phyloP scores from a whole-genome alignment of 176 grass and related monocot species.

The Cymbopogon citratus region DNA sequence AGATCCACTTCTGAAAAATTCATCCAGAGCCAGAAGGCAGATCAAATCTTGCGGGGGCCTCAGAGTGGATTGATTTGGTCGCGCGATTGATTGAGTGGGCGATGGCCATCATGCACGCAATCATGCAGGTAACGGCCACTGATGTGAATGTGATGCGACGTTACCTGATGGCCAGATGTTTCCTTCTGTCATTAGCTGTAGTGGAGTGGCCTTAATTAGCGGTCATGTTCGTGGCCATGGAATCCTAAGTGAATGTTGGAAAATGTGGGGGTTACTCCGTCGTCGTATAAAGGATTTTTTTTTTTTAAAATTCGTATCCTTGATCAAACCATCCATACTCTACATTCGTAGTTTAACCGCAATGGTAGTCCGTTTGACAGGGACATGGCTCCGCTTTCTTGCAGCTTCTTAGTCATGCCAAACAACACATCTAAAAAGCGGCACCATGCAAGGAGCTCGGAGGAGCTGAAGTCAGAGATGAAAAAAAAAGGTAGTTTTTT shows the following conservation, averaged over 20 bases:
- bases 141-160: constrained; percentile 30
- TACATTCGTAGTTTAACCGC: no score
- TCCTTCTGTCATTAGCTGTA: neutral
- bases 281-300: neutral
- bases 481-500: no score
- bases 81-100: neutral
- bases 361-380: no score
- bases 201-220: neutral
- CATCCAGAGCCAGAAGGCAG: neutral
- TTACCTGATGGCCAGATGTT: neutral
- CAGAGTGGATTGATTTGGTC: neutral
- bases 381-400: no score
- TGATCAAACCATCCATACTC: no score
- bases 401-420: no score
- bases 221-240: constrained; percentile 2
- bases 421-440: no score
- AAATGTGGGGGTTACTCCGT: neutral
- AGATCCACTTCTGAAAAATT: neutral
- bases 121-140: constrained; percentile 26
- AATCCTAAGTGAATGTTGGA: neutral
- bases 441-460: no score
- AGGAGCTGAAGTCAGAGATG: no score
- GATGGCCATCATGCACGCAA: neutral
- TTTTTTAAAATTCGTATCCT: no score
- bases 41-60: neutral